Percentiles rank a stretch among this genome's conserved stretches.
Conservation (phyloP, 345 rosid species). For the Brassica incana region DNA sequence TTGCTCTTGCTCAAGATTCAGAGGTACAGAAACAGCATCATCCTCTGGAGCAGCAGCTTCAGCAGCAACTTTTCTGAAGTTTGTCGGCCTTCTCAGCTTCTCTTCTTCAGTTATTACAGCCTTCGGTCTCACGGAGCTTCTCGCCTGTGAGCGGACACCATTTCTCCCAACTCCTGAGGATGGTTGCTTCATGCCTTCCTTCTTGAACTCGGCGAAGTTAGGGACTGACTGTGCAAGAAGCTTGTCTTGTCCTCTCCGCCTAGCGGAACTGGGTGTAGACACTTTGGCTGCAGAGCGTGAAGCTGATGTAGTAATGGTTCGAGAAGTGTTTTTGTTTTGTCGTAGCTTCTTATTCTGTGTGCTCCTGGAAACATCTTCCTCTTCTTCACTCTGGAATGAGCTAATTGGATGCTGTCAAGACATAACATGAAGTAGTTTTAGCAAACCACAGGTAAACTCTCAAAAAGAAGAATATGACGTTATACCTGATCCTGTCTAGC, state of each 20-base stretch:
- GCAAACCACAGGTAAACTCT: slow-evolving; percentile 13
- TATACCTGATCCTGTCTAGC: slow-evolving; percentile 78
- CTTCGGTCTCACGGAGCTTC: slow-evolving; percentile 66
- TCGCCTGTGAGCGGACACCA: slow-evolving; percentile 57
- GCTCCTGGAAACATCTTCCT: slow-evolving; percentile 65
- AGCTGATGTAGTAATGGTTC: slow-evolving; percentile 54
- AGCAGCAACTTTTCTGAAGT: slow-evolving; percentile 58
- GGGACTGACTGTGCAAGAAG: slow-evolving; percentile 82
- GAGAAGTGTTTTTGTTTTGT: slow-evolving; percentile 56
- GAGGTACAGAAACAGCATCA: slow-evolving; percentile 48
- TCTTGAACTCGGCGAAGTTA: slow-evolving; percentile 79
- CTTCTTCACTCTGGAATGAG: slow-evolving; percentile 71
- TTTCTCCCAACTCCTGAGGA: slow-evolving; percentile 55
- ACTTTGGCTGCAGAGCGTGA: slow-evolving; percentile 62
- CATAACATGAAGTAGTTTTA: slow-evolving; percentile 37
- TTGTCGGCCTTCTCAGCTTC: slow-evolving; percentile 52
- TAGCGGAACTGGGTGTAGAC: slow-evolving; percentile 55
- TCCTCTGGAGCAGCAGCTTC: slow-evolving; percentile 43
- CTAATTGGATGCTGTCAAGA: slow-evolving; percentile 65
- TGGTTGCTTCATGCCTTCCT: slow-evolving; percentile 85
- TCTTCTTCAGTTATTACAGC: slow-evolving; percentile 68
- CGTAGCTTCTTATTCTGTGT: slow-evolving; percentile 54
- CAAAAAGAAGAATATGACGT: slow-evolving; percentile 28
- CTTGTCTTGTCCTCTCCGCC: slow-evolving; percentile 74
- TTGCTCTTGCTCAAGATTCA: slow-evolving; percentile 64